These are phyloP conservation scores for Hypoxylon perforatum DNA, from an alignment of 495 filamentous ascomycete genomes.

Conservation along the genomic window DNA sequence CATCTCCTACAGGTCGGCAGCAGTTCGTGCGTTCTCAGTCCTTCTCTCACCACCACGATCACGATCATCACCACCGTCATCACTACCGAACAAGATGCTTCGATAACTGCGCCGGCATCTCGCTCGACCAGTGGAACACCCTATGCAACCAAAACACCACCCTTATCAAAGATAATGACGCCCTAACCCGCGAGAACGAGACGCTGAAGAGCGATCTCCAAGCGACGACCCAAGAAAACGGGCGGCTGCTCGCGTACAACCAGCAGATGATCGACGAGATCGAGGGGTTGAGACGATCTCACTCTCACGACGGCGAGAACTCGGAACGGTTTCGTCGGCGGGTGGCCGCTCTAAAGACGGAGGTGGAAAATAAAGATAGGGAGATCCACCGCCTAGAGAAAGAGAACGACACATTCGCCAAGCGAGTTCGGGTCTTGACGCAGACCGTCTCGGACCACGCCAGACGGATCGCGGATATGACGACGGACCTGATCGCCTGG, in stretches of 20 bases:
- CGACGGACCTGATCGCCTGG: not conserved
- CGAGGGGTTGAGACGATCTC: slow-evolving; percentile 18
- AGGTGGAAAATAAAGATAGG: slow-evolving; percentile 32
- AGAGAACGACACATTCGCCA: slow-evolving; percentile 14
- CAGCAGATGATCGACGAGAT: slow-evolving; percentile 27
- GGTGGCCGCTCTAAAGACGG: slow-evolving; percentile 25
- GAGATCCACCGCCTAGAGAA: slow-evolving; percentile 25
- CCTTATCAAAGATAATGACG: slow-evolving; percentile 19
- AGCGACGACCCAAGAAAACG: slow-evolving; percentile 12
- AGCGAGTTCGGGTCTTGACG: slow-evolving; percentile 25
- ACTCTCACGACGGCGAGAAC: slow-evolving; percentile 29
- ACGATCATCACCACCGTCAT: slow-evolving; percentile 20
- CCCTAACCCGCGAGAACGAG: slow-evolving; percentile 37
- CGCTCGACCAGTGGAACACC: slow-evolving; percentile 39
- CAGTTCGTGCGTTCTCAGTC: slow-evolving; percentile 34
- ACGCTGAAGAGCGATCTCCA: slow-evolving; percentile 38
- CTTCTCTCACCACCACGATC: slow-evolving; percentile 35
- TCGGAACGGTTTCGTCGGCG: slow-evolving; percentile 16
- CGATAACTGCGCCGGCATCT: slow-evolving; percentile 43
- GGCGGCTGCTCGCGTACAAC: slow-evolving; percentile 28
- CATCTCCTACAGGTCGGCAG: slow-evolving; percentile 18
- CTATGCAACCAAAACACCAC: slow-evolving; percentile 35
- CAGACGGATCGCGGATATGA: slow-evolving; percentile 1
- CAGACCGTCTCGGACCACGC: slow-evolving; percentile 23
- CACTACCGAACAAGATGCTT: slow-evolving; percentile 29